Evolutionary conservation across 1,284 basidiomycete species (phyloP), one percentile per base, ranked within the genome.

Genomic region (Pyrrhoderma lamaoense): DNA sequence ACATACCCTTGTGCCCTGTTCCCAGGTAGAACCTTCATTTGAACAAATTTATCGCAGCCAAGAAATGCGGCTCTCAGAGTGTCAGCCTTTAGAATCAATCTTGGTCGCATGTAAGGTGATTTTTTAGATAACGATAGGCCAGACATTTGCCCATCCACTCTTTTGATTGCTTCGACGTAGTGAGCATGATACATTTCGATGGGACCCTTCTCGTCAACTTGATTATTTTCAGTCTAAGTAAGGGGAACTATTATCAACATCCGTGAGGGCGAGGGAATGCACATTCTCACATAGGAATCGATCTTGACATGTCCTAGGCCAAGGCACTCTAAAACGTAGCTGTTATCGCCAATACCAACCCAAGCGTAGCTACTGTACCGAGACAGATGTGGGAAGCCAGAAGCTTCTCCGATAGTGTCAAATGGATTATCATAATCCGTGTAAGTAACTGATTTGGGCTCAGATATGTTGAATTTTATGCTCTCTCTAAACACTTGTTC

Each of bases 341-440:
- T 66, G 19, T 82, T 74, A 2, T 72, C 72, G 0, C 93, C 91
- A 59, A 89, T 93, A 8, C 82, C 80, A 3, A 96, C 86, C 94
- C 93, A 93, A 0, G 84, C 77, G 58, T 79, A 65, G 40, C 60
- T 60, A 58, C 79, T 81, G 49, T 83, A 49, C 45, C 65, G 65
- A 4, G 63, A 57, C 22, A 85, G 68, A 55, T 84, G 73, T 37
- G 80, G 74, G 46, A 75, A 66, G 21, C 82, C 75, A 23, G 75
- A 73, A 38, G 72, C 67, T 54, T 74, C 67, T 38, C 76, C 69
- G 1, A 79, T 67, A 49, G 88, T 70, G 11, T 77, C 71, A 55
- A 89, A 88, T 0, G 92, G 89, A 59, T 93, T 75, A 7, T 90
- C 85, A 57, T 89, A 80, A 60, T 96, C 93, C 37, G 79, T 73